These are phyloP conservation scores for Acacia crassicarpa DNA, from an alignment of 306 rosid species.

Conservation along the genomic window DNA sequence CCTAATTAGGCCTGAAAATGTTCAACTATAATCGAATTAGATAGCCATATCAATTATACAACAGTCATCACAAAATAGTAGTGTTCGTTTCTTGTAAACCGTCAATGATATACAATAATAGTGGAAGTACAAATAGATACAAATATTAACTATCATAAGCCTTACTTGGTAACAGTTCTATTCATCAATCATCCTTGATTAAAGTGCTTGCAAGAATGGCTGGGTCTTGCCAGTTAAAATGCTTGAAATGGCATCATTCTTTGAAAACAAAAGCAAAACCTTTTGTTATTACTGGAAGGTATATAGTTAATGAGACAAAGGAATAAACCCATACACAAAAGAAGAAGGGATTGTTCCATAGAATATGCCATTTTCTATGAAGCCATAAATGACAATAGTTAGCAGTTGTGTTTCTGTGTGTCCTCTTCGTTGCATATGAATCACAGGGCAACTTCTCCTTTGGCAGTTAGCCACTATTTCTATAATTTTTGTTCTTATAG, in stretches of 20 bases:
- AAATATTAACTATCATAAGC: too few relatives aligned
- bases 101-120: too few relatives aligned
- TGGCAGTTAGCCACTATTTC: constrained; percentile 56
- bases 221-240: neutral
- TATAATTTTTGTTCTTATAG: constrained; percentile 4
- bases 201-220: neutral
- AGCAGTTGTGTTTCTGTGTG: neutral
- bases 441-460: constrained; percentile 59
- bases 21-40: too few relatives aligned
- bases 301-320: neutral
- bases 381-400: constrained; percentile 25
- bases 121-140: too few relatives aligned
- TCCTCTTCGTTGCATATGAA: constrained; percentile 38
- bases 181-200: too few relatives aligned
- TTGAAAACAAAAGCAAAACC: neutral
- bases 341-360: constrained; percentile 40
- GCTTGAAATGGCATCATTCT: neutral
- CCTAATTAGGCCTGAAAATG: too few relatives aligned
- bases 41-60: too few relatives aligned
- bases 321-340: neutral
- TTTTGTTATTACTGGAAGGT: neutral
- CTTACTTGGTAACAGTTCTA: too few relatives aligned
- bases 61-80: too few relatives aligned
- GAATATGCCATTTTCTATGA: constrained; percentile 50
- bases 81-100: neutral